Evolutionary conservation across 148 eudicot genomes (phyloP), one percentile per base, ranked within the genome.

Genomic region (Vaccinium darrowii): DNA sequence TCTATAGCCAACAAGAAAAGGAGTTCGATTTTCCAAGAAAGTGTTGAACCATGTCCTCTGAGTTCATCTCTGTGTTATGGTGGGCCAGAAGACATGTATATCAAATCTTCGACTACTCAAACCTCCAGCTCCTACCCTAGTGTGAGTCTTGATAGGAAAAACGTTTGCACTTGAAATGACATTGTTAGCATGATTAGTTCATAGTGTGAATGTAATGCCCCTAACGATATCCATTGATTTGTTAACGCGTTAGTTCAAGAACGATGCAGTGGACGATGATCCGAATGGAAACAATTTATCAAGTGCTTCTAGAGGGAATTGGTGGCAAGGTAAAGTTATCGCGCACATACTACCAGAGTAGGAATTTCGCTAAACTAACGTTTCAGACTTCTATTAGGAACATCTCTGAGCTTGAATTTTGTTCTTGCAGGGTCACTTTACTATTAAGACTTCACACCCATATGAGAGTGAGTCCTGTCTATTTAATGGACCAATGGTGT

Each of bases 281-380:
- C 72, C 67, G 0, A 62, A 76, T 78, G 87, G 85, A 85, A 82
- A 81, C 85, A 78, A 84, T 75, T 76, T 47, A 18, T 58, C 86
- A 9, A 21, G 86, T 82, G 90, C 87, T 78, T 84, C 84, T 58
- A 65, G 88, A 74, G 89, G 88, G 78, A 87, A 90, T 76, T 88
- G 90, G 90, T 90, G 90, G 92, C 80, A 90, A 88, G 90, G 92
- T 90, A 86, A 78, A 36, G 9, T 67, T 30, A 13, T 52, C 39
- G 27, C 18, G 23, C 39, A 3, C 25, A 72, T 1, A 33, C 53
- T 25, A 30, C 57, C 27, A 2, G 39, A 82, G 27, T 11, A 52
- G 18, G 52, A 73, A 52, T 33, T 83, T 72, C 33, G 30, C 30
- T 5, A 2, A 23, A 27, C 7, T 51, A 12, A 2, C 9, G 50